These are phyloP conservation scores for Pichia sp. DNA, from an alignment of 1,139 yeast genomes.

Conservation along the genomic window DNA sequence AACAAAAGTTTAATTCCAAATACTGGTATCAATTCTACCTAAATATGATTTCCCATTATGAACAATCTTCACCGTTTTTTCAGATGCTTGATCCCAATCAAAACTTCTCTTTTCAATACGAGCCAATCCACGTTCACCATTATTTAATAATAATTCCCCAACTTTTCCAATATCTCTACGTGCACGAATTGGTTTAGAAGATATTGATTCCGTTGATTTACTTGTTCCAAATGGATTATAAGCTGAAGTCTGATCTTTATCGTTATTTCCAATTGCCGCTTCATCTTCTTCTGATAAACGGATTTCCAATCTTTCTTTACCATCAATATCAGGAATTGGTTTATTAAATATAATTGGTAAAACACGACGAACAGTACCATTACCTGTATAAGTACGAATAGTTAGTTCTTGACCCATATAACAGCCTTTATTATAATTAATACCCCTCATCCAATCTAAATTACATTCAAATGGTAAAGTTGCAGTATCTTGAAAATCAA, in stretches of 20 bases:
- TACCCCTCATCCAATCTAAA: slow-evolving; percentile 75
- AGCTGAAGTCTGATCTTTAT: slow-evolving; percentile 2
- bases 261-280: neutral
- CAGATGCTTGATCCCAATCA: slow-evolving; percentile 37
- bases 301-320: slow-evolving; percentile 18
- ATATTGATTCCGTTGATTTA: slow-evolving; percentile 16
- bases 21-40: slow-evolving; percentile 8
- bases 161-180: slow-evolving; percentile 33
- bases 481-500: slow-evolving; percentile 31
- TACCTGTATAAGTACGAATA: slow-evolving; percentile 78
- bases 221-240: slow-evolving; percentile 10
- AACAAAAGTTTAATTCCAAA: slow-evolving; percentile 12
- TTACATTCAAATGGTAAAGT: slow-evolving; percentile 80
- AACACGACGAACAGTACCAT: slow-evolving; percentile 73
- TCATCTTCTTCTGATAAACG: slow-evolving; percentile 1
- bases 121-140: slow-evolving; percentile 64
- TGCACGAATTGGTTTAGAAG: slow-evolving; percentile 25
- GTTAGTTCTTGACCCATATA: slow-evolving; percentile 95
- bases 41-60: slow-evolving; percentile 6
- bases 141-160: slow-evolving; percentile 53
- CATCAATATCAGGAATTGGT: slow-evolving; percentile 11
- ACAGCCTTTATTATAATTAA: slow-evolving; percentile 87
- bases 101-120: slow-evolving; percentile 29
- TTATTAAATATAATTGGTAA: slow-evolving; percentile 58
- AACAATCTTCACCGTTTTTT: slow-evolving; percentile 26